These are phyloP conservation scores for Colletotrichum sojae DNA, from an alignment of 2,329 filamentous ascomycete species.

Conservation along the genomic window DNA sequence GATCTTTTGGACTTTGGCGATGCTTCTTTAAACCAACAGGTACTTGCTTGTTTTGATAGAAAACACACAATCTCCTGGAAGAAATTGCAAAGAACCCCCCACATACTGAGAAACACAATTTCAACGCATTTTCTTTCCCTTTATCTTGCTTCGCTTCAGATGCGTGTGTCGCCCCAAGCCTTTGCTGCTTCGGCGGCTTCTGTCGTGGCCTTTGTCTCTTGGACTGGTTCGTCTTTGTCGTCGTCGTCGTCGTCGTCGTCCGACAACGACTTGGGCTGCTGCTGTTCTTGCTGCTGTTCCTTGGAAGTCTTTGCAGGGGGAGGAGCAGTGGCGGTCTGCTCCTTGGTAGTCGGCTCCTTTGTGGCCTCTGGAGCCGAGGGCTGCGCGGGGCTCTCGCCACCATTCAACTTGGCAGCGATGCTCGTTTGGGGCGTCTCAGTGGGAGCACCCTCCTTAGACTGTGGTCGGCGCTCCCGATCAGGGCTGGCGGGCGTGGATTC, in stretches of 20 bases:
- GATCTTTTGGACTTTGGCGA: not conserved
- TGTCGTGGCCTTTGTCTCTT: constrained; percentile 28
- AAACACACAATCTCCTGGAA: not conserved
- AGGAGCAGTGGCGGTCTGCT: not conserved
- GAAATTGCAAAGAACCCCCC: too few relatives aligned
- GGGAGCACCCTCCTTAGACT: constrained; percentile 24
- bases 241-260: constrained; percentile 15
- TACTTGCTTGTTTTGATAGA: not conserved
- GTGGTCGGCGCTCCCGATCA: constrained; percentile 15
- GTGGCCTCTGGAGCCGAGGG: constrained; percentile 4
- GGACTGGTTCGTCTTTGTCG: not conserved
- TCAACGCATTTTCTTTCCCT: not conserved
- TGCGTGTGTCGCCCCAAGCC: constrained; percentile 27
- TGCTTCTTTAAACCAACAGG: not conserved
- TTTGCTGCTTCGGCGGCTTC: constrained; percentile 37
- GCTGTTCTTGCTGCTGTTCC: constrained; percentile 5
- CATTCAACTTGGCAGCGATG: not conserved
- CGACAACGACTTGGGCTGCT: not conserved
- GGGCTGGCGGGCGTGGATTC: constrained; percentile 35
- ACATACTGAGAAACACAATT: too few relatives aligned
- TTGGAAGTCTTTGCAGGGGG: not conserved
- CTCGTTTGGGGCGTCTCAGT: not conserved
- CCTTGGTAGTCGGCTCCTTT: constrained; percentile 6
- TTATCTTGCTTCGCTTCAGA: constrained; percentile 4
- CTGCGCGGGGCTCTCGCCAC: not conserved